Evolutionary conservation across 1,284 basidiomycete genomes (phyloP), one percentile per base, ranked within the genome.

Genomic region (Moniliella sp.): DNA sequence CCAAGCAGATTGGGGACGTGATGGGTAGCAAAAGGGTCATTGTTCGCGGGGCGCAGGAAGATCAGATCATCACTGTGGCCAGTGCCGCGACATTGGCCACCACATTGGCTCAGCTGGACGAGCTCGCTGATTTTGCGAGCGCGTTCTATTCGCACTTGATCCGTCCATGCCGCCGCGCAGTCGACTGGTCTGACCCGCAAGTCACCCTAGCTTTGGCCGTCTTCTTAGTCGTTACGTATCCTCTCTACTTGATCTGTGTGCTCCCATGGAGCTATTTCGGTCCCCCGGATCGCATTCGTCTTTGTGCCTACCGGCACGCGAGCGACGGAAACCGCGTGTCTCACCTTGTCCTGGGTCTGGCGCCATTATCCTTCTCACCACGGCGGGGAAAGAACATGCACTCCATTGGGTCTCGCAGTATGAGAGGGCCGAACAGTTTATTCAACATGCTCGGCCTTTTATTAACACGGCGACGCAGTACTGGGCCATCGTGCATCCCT

Each of bases 171-270:
- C 23, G 37, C 14, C 31, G 37, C 18, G 36, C 54, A 12, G 25
- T 58, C 14, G 40, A 39, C 9, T 50, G 50, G 51, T 37, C 41
- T 7, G 32, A 23, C 15, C 43, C 42, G 5, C 31, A 36, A 30
- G 39, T 28, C 8, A 49, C 50, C 4, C 34, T 42, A 19, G 42
- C 45, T 9, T 31, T 46, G 4, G 45, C 46, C 11, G 35, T 43
- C 23, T 56, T 58, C 31, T 31, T 58, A 15, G 28, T 58, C n/a
- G 32, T 39, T 1, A 45, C 55, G 15, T 58, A 52, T 48, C 55
- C 55, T 3, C 5, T 52, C 5, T 58, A 52, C 48, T 40, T 58
- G 4, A 29, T 51, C 7, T 48, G 45, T 14, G 43, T 57, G 40
- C 30, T 52, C 16, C 49, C 49, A 4, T 34, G 42, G 34, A 30